A percentile compares a stretch with the other conserved stretches of the same genome.
These are phyloP conservation scores for Metarhizium anisopliae DNA, from an alignment of 2,329 filamentous ascomycete genomes.

Conservation along the genomic window DNA sequence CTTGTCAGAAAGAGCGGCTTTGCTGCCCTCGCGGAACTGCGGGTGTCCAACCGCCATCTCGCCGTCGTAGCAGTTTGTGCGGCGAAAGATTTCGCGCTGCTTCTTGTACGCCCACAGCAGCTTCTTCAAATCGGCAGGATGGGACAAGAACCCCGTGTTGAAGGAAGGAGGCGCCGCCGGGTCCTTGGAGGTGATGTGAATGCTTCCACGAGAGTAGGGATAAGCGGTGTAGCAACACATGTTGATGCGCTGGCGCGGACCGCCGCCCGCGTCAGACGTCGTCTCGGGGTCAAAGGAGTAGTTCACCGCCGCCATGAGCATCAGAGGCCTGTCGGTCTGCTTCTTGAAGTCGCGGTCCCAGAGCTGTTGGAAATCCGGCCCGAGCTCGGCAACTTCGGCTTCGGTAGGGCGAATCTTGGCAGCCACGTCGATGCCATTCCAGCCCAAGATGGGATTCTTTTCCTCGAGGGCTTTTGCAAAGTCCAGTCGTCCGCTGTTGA, in stretches of 20 bases:
- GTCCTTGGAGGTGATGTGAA: conserved; percentile 45
- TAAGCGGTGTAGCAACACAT: conserved; percentile 46
- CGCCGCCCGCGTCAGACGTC: not conserved
- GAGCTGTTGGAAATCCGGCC: conserved; percentile 39
- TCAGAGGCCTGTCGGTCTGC: conserved; percentile 34
- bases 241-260: conserved; percentile 37
- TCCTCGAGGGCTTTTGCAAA: conserved; percentile 30
- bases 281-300: conserved; percentile 13
- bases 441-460: conserved; percentile 43
- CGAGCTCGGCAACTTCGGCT: conserved; percentile 40
- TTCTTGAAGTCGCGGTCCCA: conserved; percentile 48
- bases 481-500: conserved; percentile 34
- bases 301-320: conserved; percentile 29
- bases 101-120: conserved; percentile 57
- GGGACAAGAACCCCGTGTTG: conserved; percentile 39
- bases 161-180: conserved; percentile 41
- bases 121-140: conserved; percentile 45
- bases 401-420: conserved; percentile 47
- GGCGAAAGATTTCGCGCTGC: conserved; percentile 48
- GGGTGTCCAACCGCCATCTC: conserved; percentile 33
- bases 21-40: conserved; percentile 29
- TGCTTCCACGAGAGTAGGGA: conserved; percentile 50
- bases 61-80: conserved; percentile 41
- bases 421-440: conserved; percentile 48
- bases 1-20: conserved; percentile 23